Percentiles rank a stretch among this genome's conserved stretches.
Conservation (phyloP, 129 eudicot species). For the Pittosporum tobira region DNA sequence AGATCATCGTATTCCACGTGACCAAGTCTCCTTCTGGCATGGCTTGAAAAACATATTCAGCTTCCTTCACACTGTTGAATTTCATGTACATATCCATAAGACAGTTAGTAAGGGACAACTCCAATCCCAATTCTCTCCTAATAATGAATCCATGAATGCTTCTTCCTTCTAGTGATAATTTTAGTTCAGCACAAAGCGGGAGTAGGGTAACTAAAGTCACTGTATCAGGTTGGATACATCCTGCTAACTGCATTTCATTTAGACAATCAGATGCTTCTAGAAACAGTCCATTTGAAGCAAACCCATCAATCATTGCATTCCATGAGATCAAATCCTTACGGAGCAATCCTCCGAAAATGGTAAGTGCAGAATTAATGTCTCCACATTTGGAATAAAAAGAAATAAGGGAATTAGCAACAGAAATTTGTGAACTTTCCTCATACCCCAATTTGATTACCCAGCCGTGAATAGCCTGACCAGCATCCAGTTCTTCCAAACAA, state of each 20-base stretch:
- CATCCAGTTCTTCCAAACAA: constrained; percentile 29
- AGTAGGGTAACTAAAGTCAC: constrained; percentile 43
- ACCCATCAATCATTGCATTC: constrained; percentile 65
- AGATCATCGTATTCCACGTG: constrained; percentile 61
- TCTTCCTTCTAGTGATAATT: constrained; percentile 41
- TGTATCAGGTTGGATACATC: constrained; percentile 36
- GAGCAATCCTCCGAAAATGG: constrained; percentile 25
- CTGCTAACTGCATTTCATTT: constrained; percentile 30
- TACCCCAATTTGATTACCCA: constrained; percentile 39
- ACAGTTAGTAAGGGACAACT: constrained; percentile 28
- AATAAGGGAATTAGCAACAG: constrained; percentile 54
- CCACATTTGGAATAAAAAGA: constrained; percentile 51
- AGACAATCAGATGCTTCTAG: constrained; percentile 35
- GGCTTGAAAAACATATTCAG: constrained; percentile 28
- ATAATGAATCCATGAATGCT: constrained; percentile 35
- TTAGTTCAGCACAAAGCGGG: constrained; percentile 49
- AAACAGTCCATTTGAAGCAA: constrained; percentile 33
- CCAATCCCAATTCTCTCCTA: constrained; percentile 22
- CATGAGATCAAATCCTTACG: constrained; percentile 54
- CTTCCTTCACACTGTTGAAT: constrained; percentile 28
- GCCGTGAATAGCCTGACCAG: constrained; percentile 42
- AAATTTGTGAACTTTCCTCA: constrained; percentile 21
- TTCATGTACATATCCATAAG: constrained; percentile 59
- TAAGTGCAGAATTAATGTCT: constrained; percentile 26
- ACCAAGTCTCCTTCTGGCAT: constrained; percentile 38